A percentile compares a stretch with the other conserved stretches of the same genome.
phyloP scores from a whole-genome alignment of 2,329 filamentous ascomycete species.

The Aspergillus ruber region DNA sequence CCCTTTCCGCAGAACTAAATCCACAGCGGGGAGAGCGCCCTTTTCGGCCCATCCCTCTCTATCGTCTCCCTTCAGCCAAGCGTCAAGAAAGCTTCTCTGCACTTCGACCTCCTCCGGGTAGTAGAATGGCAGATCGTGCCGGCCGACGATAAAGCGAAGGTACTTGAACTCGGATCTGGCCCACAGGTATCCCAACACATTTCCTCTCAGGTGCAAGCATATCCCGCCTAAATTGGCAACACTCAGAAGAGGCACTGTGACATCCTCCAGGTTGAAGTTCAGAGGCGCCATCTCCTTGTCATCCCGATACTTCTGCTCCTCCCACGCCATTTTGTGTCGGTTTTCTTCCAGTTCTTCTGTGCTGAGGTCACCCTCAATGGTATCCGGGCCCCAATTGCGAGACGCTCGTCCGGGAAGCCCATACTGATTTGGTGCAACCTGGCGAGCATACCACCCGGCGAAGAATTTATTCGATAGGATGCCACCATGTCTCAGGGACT shows the following conservation, averaged over 20 bases:
- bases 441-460: conserved; percentile 37
- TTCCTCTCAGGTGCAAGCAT: too few species aligned
- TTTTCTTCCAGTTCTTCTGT: too few species aligned
- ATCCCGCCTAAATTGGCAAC: too few species aligned
- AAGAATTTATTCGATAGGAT: conserved; percentile 45
- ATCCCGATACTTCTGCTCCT: too few species aligned
- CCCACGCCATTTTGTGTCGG: too few species aligned
- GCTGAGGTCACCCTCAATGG: too few species aligned
- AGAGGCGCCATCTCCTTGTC: too few species aligned
- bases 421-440: conserved; percentile 62
- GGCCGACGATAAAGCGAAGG: conserved; percentile 58
- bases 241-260: conserved; percentile 58
- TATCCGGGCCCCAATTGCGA: conserved; percentile 18
- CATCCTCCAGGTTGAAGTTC: conserved; percentile 57
- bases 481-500: conserved; percentile 53
- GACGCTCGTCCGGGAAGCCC: conserved; percentile 27
- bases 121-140: conserved; percentile 65
- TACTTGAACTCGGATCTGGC: conserved; percentile 61
- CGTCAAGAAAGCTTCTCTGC: conserved; percentile 59
- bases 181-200: too few species aligned
- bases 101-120: conserved; percentile 60
- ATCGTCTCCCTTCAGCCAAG: too few species aligned
- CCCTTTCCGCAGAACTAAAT: too few species aligned
- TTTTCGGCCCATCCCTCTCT: too few species aligned
- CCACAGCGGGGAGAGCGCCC: too few species aligned